Conservation (phyloP, 768 basidiomycete species). For the Leccinum sublutescens region DNA sequence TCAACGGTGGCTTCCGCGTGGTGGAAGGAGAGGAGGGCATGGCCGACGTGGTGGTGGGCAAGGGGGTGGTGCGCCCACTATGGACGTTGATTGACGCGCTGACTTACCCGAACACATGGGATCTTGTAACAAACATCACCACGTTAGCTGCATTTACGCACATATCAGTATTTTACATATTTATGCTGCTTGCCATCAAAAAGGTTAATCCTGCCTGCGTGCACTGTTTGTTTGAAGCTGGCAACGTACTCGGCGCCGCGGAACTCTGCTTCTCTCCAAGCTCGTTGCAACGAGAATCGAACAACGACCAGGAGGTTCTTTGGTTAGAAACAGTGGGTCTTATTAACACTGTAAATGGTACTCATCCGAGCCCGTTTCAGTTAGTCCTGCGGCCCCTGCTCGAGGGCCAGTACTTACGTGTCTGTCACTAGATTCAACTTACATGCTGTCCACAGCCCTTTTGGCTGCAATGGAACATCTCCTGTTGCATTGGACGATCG, state of each 20-base stretch:
- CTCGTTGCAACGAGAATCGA: background rate
- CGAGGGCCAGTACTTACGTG: background rate
- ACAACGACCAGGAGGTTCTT: background rate
- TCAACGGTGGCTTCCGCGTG: constrained; percentile 28
- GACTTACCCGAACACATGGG: constrained; percentile 9
- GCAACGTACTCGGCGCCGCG: no score
- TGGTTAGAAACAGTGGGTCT: background rate
- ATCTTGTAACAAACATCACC: constrained; percentile 15
- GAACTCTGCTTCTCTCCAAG: background rate
- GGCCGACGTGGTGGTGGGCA: constrained; percentile 24
- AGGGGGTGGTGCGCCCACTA: constrained; percentile 14
- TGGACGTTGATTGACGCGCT: constrained; percentile 30
- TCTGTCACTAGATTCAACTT: background rate
- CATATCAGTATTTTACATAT: constrained; percentile 31
- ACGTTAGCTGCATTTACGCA: constrained; percentile 16
- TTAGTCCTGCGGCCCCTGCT: background rate
- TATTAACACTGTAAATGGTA: background rate
- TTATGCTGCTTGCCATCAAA: constrained; percentile 1
- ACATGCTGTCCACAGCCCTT: background rate
- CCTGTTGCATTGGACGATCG: background rate
- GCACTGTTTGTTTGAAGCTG: no score
- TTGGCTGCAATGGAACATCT: background rate
- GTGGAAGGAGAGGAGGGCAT: constrained; percentile 23
- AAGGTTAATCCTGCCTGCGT: background rate
- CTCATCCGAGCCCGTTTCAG: background rate